Evolutionary conservation across 345 rosid species (phyloP).

Genomic region (Acer yangbiense): DNA sequence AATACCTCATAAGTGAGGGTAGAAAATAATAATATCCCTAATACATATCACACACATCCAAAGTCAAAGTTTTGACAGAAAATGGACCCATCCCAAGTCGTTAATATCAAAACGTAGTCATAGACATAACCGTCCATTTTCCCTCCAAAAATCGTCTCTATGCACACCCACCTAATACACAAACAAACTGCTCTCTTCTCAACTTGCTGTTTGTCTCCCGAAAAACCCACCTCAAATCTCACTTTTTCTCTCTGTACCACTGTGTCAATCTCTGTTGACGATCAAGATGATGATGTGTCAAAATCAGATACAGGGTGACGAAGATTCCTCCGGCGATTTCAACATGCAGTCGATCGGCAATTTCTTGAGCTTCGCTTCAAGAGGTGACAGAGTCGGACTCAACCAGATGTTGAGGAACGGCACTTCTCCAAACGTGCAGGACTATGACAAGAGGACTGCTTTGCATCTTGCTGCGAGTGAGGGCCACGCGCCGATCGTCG

Average conservation of each 20-base stretch:
- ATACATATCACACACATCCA: too few relatives aligned
- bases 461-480: constrained; percentile 69
- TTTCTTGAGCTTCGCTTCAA: constrained; percentile 60
- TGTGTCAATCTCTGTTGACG: neutral
- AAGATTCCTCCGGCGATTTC: constrained; percentile 25
- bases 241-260: neutral
- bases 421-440: constrained; percentile 59
- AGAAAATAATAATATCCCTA: too few relatives aligned
- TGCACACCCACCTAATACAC: neutral
- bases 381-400: constrained; percentile 66
- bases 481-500: constrained; percentile 63
- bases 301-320: constrained; percentile 19
- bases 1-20: too few relatives aligned
- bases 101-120: constrained; percentile 9
- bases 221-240: neutral
- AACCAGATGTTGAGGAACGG: constrained; percentile 61
- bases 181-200: neutral
- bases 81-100: neutral
- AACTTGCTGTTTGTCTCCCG: neutral
- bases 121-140: constrained; percentile 33
- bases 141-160: constrained; percentile 10
- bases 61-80: too few relatives aligned
- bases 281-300: constrained; percentile 29
- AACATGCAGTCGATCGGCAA: constrained; percentile 67
- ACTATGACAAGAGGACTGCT: constrained; percentile 62